Evolutionary conservation across 805 yeast genomes (phyloP), one percentile per base, ranked within the genome.

Genomic region (Maudiozyma serrabonitensis): DNA sequence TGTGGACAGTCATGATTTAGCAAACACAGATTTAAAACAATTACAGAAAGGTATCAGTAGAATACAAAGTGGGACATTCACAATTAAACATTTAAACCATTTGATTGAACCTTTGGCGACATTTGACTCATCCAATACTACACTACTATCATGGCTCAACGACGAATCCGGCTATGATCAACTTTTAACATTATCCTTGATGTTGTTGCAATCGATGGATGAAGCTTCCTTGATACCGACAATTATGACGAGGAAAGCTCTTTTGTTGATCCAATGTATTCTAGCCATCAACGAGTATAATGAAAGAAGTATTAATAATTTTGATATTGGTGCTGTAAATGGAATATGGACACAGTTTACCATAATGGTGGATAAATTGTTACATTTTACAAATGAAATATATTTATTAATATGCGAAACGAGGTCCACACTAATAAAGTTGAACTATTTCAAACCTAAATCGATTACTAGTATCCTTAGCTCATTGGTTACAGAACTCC

Each of bases 41-140:
- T 44, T 62, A 53, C 26, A 45, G 31, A 52, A 54, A 31, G 62
- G 60, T 2, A 50, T 62, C 3, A 46, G 46, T 18, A 54, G 62
- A 48, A 60, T 63, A 2, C 52, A 59, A 41, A 56, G 54, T 32
- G 59, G 64, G 2, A 57, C 67, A 1, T 65, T 64, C 49, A 54
- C 65, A 0, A 54, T 60, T 44, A 61, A 54, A 41, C 66, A 63
- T 49, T 42, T 63, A 41, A 57, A 57, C 34, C 52, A 54, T 41
- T 46, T 63, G 26, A 47, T 61, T 8, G 57, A 50, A 34, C 57
- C 60, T 4, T 46, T 64, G 21, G 38, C 60, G 3, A 37, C 35
- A 1, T 51, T 50, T n/a, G 45, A 41, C 18, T 37, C 43, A 16
- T 39, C 46, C 16, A 45, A 57, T 25, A 41, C 45, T 3, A 38